These are phyloP conservation scores for Globisporangium nodosum DNA, from an alignment of 352 stramenopile genomes.

Conservation along the genomic window DNA sequence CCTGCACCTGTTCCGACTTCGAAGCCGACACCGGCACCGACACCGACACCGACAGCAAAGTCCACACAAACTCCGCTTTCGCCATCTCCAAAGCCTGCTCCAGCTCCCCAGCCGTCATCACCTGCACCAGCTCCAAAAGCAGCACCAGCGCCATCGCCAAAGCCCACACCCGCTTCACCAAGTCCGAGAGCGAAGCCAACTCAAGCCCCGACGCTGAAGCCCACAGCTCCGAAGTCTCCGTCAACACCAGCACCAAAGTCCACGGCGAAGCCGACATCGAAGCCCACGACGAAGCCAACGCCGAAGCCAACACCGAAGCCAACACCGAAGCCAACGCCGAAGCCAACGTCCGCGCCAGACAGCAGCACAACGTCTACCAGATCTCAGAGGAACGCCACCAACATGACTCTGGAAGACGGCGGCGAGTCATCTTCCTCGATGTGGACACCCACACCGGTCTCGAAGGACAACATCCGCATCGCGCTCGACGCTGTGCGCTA, in stretches of 20 bases:
- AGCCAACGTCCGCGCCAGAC: background rate
- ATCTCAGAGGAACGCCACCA: background rate
- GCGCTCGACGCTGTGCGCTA: constrained; percentile 36
- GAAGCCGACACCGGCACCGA: background rate
- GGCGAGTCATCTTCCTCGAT: constrained; percentile 3
- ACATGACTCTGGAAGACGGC: background rate
- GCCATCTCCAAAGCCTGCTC: background rate
- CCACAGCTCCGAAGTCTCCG: background rate
- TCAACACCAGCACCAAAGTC: background rate
- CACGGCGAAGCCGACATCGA: background rate
- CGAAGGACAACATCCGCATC: constrained; percentile 14
- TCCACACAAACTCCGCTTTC: background rate
- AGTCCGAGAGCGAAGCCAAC: background rate
- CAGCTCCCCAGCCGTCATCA: background rate
- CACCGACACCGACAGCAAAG: background rate
- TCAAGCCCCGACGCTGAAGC: background rate
- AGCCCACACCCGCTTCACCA: no score
- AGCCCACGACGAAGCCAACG: background rate
- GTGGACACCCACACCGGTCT: constrained; percentile 22
- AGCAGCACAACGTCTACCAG: background rate
- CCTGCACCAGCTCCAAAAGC: background rate
- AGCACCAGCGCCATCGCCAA: no score
- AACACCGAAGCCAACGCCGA: background rate
- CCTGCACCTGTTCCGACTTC: background rate
- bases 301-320: background rate